Evolutionary conservation across 2,329 filamentous ascomycete species (phyloP).

Genomic region (Cryphonectria carpinicola): DNA sequence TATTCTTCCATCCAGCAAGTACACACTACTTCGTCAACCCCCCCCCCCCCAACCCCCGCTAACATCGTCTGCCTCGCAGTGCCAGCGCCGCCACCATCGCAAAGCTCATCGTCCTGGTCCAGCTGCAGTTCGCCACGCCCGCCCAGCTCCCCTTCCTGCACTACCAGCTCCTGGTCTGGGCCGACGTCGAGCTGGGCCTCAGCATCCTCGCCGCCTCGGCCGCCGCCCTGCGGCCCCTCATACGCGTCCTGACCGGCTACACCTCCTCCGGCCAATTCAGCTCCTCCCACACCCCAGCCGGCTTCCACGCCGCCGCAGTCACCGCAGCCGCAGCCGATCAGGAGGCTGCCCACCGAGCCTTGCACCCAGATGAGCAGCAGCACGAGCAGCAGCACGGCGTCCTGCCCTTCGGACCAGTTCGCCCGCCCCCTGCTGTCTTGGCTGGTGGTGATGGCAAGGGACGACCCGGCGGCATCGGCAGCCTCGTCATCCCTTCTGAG

Average conservation of each 20-base stretch:
- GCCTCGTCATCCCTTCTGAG: background rate
- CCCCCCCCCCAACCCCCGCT: too few species aligned
- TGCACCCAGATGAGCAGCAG: background rate
- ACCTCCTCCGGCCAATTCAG: background rate
- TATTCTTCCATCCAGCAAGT: background rate
- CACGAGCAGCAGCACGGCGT: background rate
- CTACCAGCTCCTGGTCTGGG: conserved; percentile 39
- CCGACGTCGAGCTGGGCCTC: conserved; percentile 33
- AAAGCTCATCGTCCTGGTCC: conserved; percentile 39
- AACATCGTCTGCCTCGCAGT: conserved; percentile 26
- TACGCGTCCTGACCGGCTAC: conserved; percentile 22
- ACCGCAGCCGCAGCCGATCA: background rate
- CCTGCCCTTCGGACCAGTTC: background rate
- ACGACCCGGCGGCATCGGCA: background rate
- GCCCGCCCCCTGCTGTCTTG: background rate
- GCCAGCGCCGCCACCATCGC: conserved; percentile 41
- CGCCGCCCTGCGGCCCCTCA: conserved; percentile 38
- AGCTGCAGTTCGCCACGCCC: conserved; percentile 32
- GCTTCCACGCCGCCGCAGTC: background rate
- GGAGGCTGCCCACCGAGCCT: background rate
- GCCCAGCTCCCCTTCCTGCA: conserved; percentile 34
- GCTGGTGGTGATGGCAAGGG: background rate
- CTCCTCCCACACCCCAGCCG: background rate
- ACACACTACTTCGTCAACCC: background rate
- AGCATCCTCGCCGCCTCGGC: conserved; percentile 36